These are phyloP conservation scores for Cornus kousa DNA, from an alignment of 148 eudicot genomes.

Conservation along the genomic window DNA sequence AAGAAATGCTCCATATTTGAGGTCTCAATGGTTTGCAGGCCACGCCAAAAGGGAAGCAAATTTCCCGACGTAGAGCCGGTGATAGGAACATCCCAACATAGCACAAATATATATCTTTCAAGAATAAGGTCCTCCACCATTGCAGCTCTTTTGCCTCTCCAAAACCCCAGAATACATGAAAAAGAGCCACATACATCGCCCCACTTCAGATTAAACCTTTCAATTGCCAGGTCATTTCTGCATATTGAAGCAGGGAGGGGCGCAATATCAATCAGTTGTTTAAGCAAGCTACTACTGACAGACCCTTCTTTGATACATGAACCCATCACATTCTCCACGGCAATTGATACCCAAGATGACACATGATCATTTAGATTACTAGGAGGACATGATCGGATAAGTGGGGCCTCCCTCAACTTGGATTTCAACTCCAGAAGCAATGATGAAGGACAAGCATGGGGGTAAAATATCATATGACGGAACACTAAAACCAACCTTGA, in stretches of 20 bases:
- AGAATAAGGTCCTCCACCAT: constrained; percentile 71
- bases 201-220: constrained; percentile 42
- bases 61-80: constrained; percentile 36
- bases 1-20: constrained; percentile 55
- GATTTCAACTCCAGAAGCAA: constrained; percentile 74
- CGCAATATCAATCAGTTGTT: constrained; percentile 79
- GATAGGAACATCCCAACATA: constrained; percentile 86
- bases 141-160: constrained; percentile 71
- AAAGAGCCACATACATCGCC: constrained; percentile 55
- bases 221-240: constrained; percentile 33
- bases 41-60: constrained; percentile 30
- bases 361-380: constrained; percentile 32
- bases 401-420: constrained; percentile 55
- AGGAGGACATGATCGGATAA: constrained; percentile 32
- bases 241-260: constrained; percentile 56
- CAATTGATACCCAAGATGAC: constrained; percentile 63
- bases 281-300: constrained; percentile 41
- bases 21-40: constrained; percentile 35
- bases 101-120: constrained; percentile 82
- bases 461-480: constrained; percentile 79
- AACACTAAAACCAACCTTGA: constrained; percentile 78
- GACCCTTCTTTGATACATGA: constrained; percentile 40
- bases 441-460: constrained; percentile 71
- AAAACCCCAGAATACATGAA: constrained; percentile 54
- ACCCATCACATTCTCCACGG: constrained; percentile 46